These are phyloP conservation scores for Fusarium acutatum DNA, from an alignment of 2,329 filamentous ascomycete genomes.

Conservation along the genomic window DNA sequence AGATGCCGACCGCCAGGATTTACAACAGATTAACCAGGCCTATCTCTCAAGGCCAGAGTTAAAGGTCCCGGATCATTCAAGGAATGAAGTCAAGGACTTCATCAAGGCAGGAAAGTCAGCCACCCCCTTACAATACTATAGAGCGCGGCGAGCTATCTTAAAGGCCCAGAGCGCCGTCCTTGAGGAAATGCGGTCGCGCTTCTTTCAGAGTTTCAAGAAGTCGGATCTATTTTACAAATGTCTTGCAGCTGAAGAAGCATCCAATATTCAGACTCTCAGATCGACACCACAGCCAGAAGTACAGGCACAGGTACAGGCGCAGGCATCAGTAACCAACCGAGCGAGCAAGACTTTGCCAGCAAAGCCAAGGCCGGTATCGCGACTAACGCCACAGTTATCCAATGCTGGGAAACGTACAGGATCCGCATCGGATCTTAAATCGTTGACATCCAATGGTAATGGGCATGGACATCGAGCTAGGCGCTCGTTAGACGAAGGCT, in stretches of 20 bases:
- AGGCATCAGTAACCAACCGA: slow-evolving; percentile 37
- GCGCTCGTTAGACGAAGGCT: slow-evolving; percentile 74
- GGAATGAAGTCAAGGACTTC: slow-evolving; percentile 77
- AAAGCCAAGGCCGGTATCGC: slow-evolving; percentile 56
- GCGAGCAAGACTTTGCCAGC: slow-evolving; percentile 51
- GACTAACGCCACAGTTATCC: slow-evolving; percentile 49
- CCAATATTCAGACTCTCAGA: slow-evolving; percentile 46
- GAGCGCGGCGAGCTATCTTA: slow-evolving; percentile 82
- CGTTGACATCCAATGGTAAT: slow-evolving; percentile 49
- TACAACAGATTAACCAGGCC: slow-evolving; percentile 89
- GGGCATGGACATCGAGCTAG: slow-evolving; percentile 57
- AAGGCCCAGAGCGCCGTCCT: slow-evolving; percentile 83
- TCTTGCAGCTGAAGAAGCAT: slow-evolving; percentile 83
- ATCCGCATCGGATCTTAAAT: slow-evolving; percentile 59
- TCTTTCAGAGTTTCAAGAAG: slow-evolving; percentile 87
- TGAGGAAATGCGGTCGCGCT: slow-evolving; percentile 81
- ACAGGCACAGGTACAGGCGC: slow-evolving; percentile 26
- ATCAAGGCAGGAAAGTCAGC: slow-evolving; percentile 80
- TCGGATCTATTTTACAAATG: slow-evolving; percentile 98
- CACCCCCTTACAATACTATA: slow-evolving; percentile 81
- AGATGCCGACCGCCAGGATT: slow-evolving; percentile 83
- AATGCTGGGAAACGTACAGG: slow-evolving; percentile 53
- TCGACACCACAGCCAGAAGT: slow-evolving; percentile 30
- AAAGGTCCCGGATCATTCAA: slow-evolving; percentile 75
- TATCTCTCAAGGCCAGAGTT: slow-evolving; percentile 87